A percentile compares a stretch with the other conserved stretches of the same genome.
Conservation (phyloP, 2,329 filamentous ascomycete genomes). For the Colletotrichum sp. region DNA sequence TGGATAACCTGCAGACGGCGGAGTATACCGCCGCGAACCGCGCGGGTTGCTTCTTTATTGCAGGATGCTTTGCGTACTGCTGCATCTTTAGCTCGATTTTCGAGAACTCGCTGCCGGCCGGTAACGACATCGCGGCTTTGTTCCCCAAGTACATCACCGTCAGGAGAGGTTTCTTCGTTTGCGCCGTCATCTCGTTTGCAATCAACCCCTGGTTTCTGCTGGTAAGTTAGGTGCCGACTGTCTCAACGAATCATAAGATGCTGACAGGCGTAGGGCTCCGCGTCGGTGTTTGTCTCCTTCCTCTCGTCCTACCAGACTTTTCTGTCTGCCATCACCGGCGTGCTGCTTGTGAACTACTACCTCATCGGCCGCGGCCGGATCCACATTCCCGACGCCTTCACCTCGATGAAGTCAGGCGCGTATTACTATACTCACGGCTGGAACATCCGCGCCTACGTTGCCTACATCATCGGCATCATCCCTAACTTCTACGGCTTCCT, state of each 20-base stretch:
- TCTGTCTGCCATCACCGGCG: slow-evolving; percentile 42
- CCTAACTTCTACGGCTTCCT: slow-evolving; percentile 47
- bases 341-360: slow-evolving; percentile 41
- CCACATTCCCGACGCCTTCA: slow-evolving; percentile 34
- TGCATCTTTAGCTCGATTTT: slow-evolving; percentile 48
- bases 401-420: neutral
- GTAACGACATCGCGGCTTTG: slow-evolving; percentile 42
- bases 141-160: slow-evolving; percentile 44
- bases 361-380: slow-evolving; percentile 37
- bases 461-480: slow-evolving; percentile 36
- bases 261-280: slow-evolving; percentile 34
- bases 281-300: slow-evolving; percentile 40
- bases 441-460: slow-evolving; percentile 19
- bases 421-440: slow-evolving; percentile 17
- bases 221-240: slow-evolving; percentile 36
- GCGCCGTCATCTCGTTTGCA: slow-evolving; percentile 37
- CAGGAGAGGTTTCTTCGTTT: slow-evolving; percentile 40
- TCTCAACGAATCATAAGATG: slow-evolving; percentile 39
- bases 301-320: slow-evolving; percentile 41
- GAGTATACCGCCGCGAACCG: slow-evolving; percentile 38
- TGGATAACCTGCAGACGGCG: slow-evolving; percentile 37
- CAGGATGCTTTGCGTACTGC: slow-evolving; percentile 45
- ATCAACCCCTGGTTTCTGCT: slow-evolving; percentile 44
- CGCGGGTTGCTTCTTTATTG: slow-evolving; percentile 44
- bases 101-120: slow-evolving; percentile 45